Percentiles rank a stretch among this genome's conserved stretches.
Evolutionary conservation across 1,284 basidiomycete species (phyloP).

Genomic region (Moesziomyces aphidis): DNA sequence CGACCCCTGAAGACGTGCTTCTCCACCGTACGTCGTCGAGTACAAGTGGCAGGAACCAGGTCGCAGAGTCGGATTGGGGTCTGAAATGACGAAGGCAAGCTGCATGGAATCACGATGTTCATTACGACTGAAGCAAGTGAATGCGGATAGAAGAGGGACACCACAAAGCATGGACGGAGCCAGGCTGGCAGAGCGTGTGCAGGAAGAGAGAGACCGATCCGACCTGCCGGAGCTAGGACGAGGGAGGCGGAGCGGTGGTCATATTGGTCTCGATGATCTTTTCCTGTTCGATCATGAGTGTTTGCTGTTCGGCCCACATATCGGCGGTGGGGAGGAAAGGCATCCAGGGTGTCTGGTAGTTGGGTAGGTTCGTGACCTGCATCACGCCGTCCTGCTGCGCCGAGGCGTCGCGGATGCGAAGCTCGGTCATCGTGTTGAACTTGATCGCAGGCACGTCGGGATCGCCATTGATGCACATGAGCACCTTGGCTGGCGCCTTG

Average conservation of each 20-base stretch:
- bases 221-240: too few species aligned
- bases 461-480: conserved; percentile 50
- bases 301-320: conserved; percentile 45
- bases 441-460: conserved; percentile 29
- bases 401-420: conserved; percentile 29
- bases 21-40: too few species aligned
- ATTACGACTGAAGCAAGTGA: too few species aligned
- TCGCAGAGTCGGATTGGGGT: too few species aligned
- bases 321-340: conserved; percentile 40
- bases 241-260: conserved; percentile 15
- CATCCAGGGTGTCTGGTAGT: conserved; percentile 44
- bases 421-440: conserved; percentile 40
- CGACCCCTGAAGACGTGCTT: background rate
- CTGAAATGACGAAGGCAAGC: too few species aligned
- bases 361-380: conserved; percentile 35
- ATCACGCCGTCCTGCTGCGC: conserved; percentile 19
- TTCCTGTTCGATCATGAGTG: conserved; percentile 37
- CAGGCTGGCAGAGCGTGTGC: too few species aligned
- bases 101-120: too few species aligned
- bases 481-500: conserved; percentile 17
- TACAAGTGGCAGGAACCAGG: too few species aligned
- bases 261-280: conserved; percentile 28
- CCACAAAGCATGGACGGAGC: too few species aligned
- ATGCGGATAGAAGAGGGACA: too few species aligned
- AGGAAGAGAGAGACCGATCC: too few species aligned